These are phyloP conservation scores for Leccinum huronense DNA, from an alignment of 1,284 basidiomycete genomes.

Conservation along the genomic window DNA sequence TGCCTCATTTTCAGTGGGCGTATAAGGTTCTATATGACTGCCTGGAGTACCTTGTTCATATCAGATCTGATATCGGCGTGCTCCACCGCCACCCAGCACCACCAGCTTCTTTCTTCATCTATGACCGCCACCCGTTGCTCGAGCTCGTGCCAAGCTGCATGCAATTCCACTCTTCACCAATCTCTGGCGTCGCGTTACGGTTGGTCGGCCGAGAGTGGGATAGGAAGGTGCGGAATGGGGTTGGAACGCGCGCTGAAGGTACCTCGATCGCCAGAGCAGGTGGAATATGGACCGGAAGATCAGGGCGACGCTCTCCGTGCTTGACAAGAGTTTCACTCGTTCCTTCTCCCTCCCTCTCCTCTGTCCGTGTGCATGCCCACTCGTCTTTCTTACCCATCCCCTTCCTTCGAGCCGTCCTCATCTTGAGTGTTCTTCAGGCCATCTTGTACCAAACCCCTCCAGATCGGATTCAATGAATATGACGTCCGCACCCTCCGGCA, in stretches of 20 bases:
- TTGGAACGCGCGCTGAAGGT: conserved; percentile 26
- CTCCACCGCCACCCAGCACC: conserved; percentile 59
- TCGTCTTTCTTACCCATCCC: conserved; percentile 84
- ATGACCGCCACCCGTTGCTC: conserved; percentile 56
- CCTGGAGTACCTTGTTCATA: not conserved
- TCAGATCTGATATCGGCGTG: conserved; percentile 37
- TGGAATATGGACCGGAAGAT: conserved; percentile 14
- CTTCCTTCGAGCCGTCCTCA: conserved; percentile 68
- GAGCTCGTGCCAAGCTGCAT: conserved; percentile 78
- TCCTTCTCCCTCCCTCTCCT: conserved; percentile 69
- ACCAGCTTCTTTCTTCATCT: conserved; percentile 64
- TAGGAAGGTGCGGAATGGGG: conserved; percentile 39
- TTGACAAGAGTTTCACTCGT: conserved; percentile 42
- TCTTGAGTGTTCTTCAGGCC: conserved; percentile 73
- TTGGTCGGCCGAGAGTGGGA: conserved; percentile 16
- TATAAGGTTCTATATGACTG: no score
- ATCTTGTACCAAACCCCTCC: conserved; percentile 65
- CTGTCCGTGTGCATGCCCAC: conserved; percentile 72
- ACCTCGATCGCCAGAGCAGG: conserved; percentile 34
- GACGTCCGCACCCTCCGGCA: conserved; percentile 91
- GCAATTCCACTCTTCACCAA: conserved; percentile 73
- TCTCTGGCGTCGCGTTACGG: conserved; percentile 34
- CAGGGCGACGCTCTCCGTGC: conserved; percentile 19
- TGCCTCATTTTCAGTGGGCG: no score
- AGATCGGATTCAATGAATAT: conserved; percentile 93